Evolutionary conservation across 2,329 filamentous ascomycete species (phyloP).

Genomic region (Alternaria sp.): DNA sequence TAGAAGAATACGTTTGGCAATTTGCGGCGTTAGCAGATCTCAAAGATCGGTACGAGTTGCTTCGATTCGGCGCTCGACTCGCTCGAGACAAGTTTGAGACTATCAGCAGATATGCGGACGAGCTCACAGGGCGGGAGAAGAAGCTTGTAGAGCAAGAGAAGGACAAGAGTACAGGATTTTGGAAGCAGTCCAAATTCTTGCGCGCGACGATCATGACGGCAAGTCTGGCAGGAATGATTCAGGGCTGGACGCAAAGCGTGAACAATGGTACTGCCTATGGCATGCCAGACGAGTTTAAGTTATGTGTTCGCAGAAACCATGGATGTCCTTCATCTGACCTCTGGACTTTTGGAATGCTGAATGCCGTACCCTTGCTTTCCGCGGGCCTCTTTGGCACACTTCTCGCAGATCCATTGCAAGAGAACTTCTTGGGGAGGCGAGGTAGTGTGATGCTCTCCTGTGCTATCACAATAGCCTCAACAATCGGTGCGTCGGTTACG

Average conservation of each 20-base stretch:
- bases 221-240: constrained; percentile 30
- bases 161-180: constrained; percentile 27
- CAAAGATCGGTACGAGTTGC: constrained; percentile 27
- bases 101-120: constrained; percentile 24
- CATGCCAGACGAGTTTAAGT: constrained; percentile 26
- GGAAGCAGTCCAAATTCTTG: constrained; percentile 37
- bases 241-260: constrained; percentile 33
- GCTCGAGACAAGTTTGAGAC: constrained; percentile 32
- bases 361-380: constrained; percentile 31
- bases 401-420: constrained; percentile 32
- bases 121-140: constrained; percentile 29
- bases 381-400: constrained; percentile 31
- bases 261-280: constrained; percentile 31
- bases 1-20: constrained; percentile 32
- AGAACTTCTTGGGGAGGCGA: constrained; percentile 29
- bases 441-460: constrained; percentile 32
- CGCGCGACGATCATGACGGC: constrained; percentile 33
- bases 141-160: constrained; percentile 20
- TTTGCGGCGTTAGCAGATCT: constrained; percentile 23
- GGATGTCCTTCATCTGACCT: constrained; percentile 19
- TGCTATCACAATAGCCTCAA: constrained; percentile 29
- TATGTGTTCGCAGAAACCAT: constrained; percentile 12
- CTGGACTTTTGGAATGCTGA: constrained; percentile 34
- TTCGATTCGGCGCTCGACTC: constrained; percentile 32
- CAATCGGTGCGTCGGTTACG: constrained; percentile 32